Evolutionary conservation across 257 asterid species (phyloP), one percentile per base, ranked within the genome.

Genomic region (Lithospermum erythrorhizon): DNA sequence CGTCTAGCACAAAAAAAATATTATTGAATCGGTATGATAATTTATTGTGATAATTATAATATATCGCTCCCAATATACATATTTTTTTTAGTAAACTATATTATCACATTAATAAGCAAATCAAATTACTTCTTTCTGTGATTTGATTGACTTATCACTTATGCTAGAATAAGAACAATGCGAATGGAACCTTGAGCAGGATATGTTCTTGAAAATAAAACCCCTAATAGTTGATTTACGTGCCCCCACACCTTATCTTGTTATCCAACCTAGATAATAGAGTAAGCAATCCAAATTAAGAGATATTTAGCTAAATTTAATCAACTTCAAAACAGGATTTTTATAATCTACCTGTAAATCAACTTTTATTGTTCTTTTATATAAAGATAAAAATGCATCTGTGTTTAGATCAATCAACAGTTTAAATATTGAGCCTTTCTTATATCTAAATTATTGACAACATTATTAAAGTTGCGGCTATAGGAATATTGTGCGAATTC

Each of bases 181-280:
- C 49, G 2, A 41, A 1, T 13, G 15, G 18, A 41, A 41, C 49
- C 49, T 41, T 41, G 18, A 41, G 18, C 5, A 13, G 49, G 4
- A 11, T 61, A 16, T 9, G 17, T 23, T 48, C 56, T 48, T 18
- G 18, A 55, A 64, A 37, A 17, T 58, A 21, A 37, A 4, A 17
- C 45, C 6, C 10, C 19, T 41, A 13, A 41, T 41, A 41, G 14
- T 41, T 41, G 49, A 41, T 41, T 41, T 1, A 9, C 1, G 13
- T 41, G 60, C n/a, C 41, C 60, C 60, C 60, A 56, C 60, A 56
- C 37, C 30, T 25, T 23, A 23, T n/a, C n/a, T n/a, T n/a, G n/a
- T n/a, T n/a, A n/a, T 23, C 60, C 18, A 24, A 25, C n/a, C n/a
- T 30, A 56, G 57, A 53, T 53, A 20, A 53, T 53, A 20, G 3